phyloP scores from a whole-genome alignment of 768 basidiomycete genomes.

The Auricularia heimuer region DNA sequence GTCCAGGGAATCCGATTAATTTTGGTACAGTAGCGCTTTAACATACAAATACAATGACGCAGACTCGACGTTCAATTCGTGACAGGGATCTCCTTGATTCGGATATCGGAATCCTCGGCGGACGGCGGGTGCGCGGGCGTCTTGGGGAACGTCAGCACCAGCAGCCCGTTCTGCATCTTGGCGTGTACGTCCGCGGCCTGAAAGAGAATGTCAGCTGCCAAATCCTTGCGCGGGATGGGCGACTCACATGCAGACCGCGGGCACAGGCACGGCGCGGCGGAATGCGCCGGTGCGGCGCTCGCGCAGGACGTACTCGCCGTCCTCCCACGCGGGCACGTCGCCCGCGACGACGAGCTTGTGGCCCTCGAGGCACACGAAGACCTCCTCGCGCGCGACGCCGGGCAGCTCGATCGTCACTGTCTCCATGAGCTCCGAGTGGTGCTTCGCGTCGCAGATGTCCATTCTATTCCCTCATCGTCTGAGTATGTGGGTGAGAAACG shows the following conservation, averaged over 20 bases:
- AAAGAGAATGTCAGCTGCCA: background rate
- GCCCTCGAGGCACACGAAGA: background rate
- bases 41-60: too few species aligned
- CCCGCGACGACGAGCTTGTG: background rate
- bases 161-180: background rate
- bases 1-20: too few species aligned
- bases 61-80: background rate
- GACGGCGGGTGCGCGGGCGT: background rate
- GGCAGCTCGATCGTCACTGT: background rate
- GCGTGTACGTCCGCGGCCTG: background rate
- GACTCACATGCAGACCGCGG: background rate
- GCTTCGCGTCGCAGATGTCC: background rate
- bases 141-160: background rate
- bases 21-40: too few species aligned
- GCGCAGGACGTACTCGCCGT: background rate
- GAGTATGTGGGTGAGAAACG: too few species aligned
- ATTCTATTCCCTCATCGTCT: background rate
- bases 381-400: background rate
- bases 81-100: background rate
- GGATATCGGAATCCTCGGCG: background rate
- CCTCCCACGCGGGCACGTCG: background rate
- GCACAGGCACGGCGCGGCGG: background rate
- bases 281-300: background rate
- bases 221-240: too few species aligned
- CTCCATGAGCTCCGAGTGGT: background rate